These are phyloP conservation scores for Arabidopsis hybrid DNA, from an alignment of 441 rosid species.

Conservation along the genomic window DNA sequence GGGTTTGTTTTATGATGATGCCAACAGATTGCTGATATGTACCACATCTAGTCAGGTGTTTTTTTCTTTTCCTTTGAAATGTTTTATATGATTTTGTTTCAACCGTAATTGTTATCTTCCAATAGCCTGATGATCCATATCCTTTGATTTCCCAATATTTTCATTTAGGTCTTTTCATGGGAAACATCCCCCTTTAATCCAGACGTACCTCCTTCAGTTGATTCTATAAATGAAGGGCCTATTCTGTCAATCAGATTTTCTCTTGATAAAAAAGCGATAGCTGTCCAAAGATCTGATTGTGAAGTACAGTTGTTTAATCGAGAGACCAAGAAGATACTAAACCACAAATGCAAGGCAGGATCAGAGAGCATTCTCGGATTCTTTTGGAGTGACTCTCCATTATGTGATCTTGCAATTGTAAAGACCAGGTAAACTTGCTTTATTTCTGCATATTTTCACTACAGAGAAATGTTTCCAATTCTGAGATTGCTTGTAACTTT, in stretches of 20 bases:
- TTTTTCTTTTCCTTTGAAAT: constrained; percentile 30
- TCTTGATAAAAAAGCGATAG: constrained; percentile 79
- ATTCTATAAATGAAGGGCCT: constrained; percentile 85
- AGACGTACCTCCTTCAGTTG: constrained; percentile 62
- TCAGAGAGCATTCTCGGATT: constrained; percentile 91
- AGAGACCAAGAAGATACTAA: constrained; percentile 73
- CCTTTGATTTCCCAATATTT: constrained; percentile 23
- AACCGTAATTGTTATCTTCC: background rate
- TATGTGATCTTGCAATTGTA: constrained; percentile 82
- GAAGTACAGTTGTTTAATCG: constrained; percentile 79
- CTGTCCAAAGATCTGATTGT: constrained; percentile 77
- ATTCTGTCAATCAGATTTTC: constrained; percentile 77
- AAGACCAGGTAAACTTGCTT: constrained; percentile 77
- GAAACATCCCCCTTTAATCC: constrained; percentile 75
- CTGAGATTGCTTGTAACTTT: constrained; percentile 16
- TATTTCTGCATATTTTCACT: constrained; percentile 20
- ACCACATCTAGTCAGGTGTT: constrained; percentile 73
- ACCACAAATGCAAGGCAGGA: constrained; percentile 70
- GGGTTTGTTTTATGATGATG: constrained; percentile 90
- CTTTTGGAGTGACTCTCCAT: constrained; percentile 96
- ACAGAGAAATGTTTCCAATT: constrained; percentile 11
- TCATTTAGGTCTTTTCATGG: constrained; percentile 81
- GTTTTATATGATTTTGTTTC: constrained; percentile 27
- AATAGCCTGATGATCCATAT: constrained; percentile 33
- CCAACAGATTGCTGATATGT: constrained; percentile 72